Evolutionary conservation across 495 filamentous ascomycete species (phyloP), one percentile per base, ranked within the genome.

Genomic region (Tricharina praecox): DNA sequence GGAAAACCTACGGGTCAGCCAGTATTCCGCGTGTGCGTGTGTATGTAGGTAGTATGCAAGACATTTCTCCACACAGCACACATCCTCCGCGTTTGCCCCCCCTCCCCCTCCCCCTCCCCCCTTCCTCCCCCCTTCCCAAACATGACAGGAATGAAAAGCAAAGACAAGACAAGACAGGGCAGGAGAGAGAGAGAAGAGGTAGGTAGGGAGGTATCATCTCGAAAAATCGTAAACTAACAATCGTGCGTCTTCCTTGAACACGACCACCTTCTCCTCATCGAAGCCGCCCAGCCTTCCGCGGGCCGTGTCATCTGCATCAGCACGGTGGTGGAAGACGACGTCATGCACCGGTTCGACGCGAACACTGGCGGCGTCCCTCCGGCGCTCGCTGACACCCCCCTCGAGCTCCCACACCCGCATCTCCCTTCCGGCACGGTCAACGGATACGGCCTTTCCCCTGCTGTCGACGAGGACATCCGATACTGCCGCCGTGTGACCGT

Each of bases 321-420:
- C 10, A 30, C 21, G 24, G 11, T 13, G 41, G n/a, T n/a, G n/a
- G n/a, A n/a, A n/a, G n/a, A n/a, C n/a, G n/a, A n/a, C n/a, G n/a
- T n/a, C n/a, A 24, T n/a, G 9, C 21, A 44, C 41, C 33, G 50
- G 47, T 32, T 48, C 25, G 51, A 55, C 40, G 45, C 48, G 40
- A 50, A 54, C 47, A 48, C 53, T 60, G 44, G 41, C 48, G 34
- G 37, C 42, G 36, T 23, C 19, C 26, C 45, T 55, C 33, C 38
- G 48, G 19, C 34, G 54, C 8, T 63, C 66, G 19, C 61, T 56
- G 15, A 79, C 65, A 13, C 80, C 73, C 3, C 77, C 77, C 64
- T 97, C 90, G 4, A 97, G 72, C 53, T 95, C 87, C 90, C 90
- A 97, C 5, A 96, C 77, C 4, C 88, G 72, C 41, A 97, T 73